Percentiles rank a stretch among this genome's conserved stretches.
Evolutionary conservation across 2,329 filamentous ascomycete genomes (phyloP).

Genomic region (Stachybotrys elegans): DNA sequence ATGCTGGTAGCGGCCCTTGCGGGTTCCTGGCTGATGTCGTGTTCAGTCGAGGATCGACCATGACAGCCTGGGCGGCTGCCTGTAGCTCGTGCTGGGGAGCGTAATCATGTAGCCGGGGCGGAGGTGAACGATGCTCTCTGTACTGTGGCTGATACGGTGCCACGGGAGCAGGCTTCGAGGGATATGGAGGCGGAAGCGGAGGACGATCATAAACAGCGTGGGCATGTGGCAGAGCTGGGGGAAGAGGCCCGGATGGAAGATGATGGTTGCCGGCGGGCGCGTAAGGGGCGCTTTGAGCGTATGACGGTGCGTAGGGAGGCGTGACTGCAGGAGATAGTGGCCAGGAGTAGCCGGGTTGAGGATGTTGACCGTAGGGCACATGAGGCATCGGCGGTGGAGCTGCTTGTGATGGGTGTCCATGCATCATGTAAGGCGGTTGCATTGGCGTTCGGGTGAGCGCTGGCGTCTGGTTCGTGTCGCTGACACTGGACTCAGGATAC

Average conservation of each 20-base stretch:
- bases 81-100: conserved; percentile 41
- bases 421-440: conserved; percentile 36
- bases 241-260: conserved; percentile 21
- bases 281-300: conserved; percentile 32
- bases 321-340: conserved; percentile 52
- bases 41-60: conserved; percentile 32
- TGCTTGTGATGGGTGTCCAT: conserved; percentile 25
- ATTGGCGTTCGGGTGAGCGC: conserved; percentile 74
- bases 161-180: conserved; percentile 20
- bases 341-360: conserved; percentile 44
- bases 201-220: conserved; percentile 30
- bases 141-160: conserved; percentile 26
- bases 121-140: conserved; percentile 28
- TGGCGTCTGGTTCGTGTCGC: conserved; percentile 75
- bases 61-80: conserved; percentile 35
- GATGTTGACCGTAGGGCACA: conserved; percentile 35
- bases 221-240: conserved; percentile 17
- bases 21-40: conserved; percentile 28
- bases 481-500: conserved; percentile 93
- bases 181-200: conserved; percentile 30
- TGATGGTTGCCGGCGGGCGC: conserved; percentile 22
- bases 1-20: conserved; percentile 39
- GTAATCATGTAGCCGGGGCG: conserved; percentile 31
- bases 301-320: conserved; percentile 47
- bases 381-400: conserved; percentile 24